Evolutionary conservation across 2,329 filamentous ascomycete genomes (phyloP).

Genomic region (Nigrospora oryzae): DNA sequence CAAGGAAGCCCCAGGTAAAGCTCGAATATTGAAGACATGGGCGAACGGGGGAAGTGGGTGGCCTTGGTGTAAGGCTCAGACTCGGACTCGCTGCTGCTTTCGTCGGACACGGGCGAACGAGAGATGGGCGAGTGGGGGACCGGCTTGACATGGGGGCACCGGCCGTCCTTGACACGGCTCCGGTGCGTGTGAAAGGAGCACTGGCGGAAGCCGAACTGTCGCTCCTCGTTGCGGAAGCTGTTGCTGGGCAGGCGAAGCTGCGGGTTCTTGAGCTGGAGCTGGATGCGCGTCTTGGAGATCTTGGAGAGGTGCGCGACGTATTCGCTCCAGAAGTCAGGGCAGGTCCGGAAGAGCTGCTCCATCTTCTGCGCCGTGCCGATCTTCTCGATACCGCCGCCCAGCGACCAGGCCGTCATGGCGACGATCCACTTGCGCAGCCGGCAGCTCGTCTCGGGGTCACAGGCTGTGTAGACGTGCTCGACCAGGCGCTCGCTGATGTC

Average conservation of each 20-base stretch:
- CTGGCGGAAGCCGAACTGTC: constrained; percentile 51
- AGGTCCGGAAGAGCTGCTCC: constrained; percentile 30
- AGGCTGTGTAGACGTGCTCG: constrained; percentile 43
- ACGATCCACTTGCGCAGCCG: constrained; percentile 51
- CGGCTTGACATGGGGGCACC: constrained; percentile 31
- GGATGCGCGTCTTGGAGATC: constrained; percentile 40
- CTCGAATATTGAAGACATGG: constrained; percentile 5
- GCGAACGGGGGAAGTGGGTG: background rate
- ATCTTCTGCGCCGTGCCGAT: constrained; percentile 25
- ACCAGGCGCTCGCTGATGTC: constrained; percentile 44
- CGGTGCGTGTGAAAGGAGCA: constrained; percentile 54
- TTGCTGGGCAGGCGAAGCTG: constrained; percentile 50
- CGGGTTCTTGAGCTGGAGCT: constrained; percentile 50
- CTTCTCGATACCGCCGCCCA: constrained; percentile 27
- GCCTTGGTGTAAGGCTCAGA: constrained; percentile 1
- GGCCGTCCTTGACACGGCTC: constrained; percentile 41
- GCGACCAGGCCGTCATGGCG: constrained; percentile 51
- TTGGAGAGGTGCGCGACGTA: constrained; percentile 43
- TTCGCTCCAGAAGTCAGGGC: constrained; percentile 39
- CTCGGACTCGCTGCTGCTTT: constrained; percentile 1
- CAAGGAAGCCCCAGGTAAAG: constrained; percentile 4
- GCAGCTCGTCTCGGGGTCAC: constrained; percentile 37
- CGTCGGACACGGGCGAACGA: background rate
- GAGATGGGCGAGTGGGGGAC: constrained; percentile 14
- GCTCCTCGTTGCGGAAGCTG: constrained; percentile 45